Conservation (phyloP, 163 green algal species). For the Chlorella variabilis region DNA sequence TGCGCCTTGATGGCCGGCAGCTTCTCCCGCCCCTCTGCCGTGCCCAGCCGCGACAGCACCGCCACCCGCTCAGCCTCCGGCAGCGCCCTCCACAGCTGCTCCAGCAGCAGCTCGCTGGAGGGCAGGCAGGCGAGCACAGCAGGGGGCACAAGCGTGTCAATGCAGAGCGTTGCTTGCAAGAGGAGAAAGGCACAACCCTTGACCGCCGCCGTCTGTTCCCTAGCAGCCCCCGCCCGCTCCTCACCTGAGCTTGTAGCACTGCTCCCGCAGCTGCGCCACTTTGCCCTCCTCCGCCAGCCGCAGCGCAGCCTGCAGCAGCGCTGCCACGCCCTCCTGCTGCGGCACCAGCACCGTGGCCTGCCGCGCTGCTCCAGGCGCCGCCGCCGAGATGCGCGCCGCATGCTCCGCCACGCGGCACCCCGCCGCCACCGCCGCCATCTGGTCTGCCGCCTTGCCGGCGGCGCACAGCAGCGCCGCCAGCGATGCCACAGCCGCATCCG, state of each 20-base stretch:
- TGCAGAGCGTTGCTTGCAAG: too few species aligned
- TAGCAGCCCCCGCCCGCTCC: too few species aligned
- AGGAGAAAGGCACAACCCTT: not conserved
- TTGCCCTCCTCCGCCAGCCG: conserved; percentile 35
- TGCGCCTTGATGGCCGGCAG: conserved; percentile 30
- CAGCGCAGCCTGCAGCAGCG: conserved; percentile 30
- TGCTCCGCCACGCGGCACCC: conserved; percentile 18
- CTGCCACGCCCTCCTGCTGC: not conserved
- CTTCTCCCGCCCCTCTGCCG: conserved; percentile 26
- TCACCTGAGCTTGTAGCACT: conserved; percentile 3
- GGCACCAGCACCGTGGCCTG: not conserved
- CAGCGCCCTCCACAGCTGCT: conserved; percentile 13
- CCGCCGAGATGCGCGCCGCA: not conserved
- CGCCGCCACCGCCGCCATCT: conserved; percentile 14
- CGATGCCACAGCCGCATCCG: not conserved
- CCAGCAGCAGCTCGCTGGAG: conserved; percentile 10
- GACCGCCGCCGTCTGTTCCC: too few species aligned
- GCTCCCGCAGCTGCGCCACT: conserved; percentile 33
- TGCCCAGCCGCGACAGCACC: conserved; percentile 9
- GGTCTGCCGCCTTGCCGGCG: conserved; percentile 10
- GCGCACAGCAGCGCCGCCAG: conserved; percentile 15
- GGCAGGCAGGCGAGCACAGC: not conserved
- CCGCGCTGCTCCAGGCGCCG: not conserved
- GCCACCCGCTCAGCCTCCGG: not conserved
- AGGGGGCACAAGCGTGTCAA: not conserved